Conservation (phyloP, 192 early-diverging fungal species). For the Cetraspora pellucida region DNA sequence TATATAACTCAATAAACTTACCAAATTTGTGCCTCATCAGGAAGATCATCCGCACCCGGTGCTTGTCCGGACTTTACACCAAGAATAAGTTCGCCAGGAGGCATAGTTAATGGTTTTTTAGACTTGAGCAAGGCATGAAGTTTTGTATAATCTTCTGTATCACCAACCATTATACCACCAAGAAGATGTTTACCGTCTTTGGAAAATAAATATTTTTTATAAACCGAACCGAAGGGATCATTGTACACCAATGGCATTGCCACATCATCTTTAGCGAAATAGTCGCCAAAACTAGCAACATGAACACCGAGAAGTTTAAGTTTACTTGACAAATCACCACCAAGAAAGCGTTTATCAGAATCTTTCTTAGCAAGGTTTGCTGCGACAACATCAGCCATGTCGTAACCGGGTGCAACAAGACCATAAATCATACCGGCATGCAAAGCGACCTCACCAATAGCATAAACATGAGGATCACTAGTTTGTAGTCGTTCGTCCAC, state of each 20-base stretch:
- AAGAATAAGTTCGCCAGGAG: slow-evolving; percentile 60
- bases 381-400: slow-evolving; percentile 72
- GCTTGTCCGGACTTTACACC: slow-evolving; percentile 42
- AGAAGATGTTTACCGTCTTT: slow-evolving; percentile 67
- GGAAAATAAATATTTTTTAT: slow-evolving; percentile 65
- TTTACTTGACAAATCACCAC: slow-evolving; percentile 68
- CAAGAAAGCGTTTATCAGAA: slow-evolving; percentile 22
- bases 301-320: slow-evolving; percentile 70
- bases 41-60: slow-evolving; percentile 54
- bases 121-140: slow-evolving; percentile 60
- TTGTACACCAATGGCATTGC: slow-evolving; percentile 48
- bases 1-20: slow-evolving; percentile 1
- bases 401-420: slow-evolving; percentile 67
- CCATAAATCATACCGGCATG: slow-evolving; percentile 56
- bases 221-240: slow-evolving; percentile 59
- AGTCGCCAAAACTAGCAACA: slow-evolving; percentile 71
- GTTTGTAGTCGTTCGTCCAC: slow-evolving; percentile 58
- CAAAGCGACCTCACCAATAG: slow-evolving; percentile 65
- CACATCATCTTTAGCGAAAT: slow-evolving; percentile 52
- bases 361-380: slow-evolving; percentile 44
- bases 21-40: slow-evolving; percentile 70
- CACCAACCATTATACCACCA: slow-evolving; percentile 71
- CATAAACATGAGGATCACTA: slow-evolving; percentile 48
- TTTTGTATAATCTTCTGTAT: slow-evolving; percentile 67
- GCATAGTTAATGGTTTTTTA: slow-evolving; percentile 44